phyloP scores from a whole-genome alignment of 1,139 yeast species.

The Blastobotrys apis region DNA sequence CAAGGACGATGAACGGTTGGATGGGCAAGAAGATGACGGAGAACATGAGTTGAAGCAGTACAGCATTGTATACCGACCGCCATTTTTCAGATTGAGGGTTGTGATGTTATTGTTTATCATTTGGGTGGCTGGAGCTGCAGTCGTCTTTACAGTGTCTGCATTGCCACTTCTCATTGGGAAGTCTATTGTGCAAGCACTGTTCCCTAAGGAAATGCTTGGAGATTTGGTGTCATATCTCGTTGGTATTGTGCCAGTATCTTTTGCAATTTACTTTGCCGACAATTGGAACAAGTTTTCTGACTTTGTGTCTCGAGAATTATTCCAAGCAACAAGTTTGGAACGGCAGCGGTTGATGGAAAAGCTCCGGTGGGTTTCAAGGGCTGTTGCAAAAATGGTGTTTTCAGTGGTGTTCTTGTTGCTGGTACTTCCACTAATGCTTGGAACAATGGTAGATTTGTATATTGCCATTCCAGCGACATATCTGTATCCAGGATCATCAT shows the following conservation, averaged over 20 bases:
- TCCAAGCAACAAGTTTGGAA: conserved; percentile 1
- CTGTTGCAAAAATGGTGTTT: conserved; percentile 9
- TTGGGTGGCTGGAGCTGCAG: conserved; percentile 65
- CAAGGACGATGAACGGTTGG: conserved; percentile 63
- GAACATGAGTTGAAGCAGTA: conserved; percentile 52
- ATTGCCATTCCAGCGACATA: conserved; percentile 7
- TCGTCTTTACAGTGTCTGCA: conserved; percentile 34
- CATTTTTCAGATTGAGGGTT: conserved; percentile 60
- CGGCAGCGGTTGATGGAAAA: conserved; percentile 1
- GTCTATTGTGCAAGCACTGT: conserved; percentile 2
- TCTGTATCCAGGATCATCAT: background rate
- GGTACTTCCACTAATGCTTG: conserved; percentile 11
- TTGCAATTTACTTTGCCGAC: conserved; percentile 15
- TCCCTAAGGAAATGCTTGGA: conserved; percentile 9
- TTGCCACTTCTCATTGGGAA: conserved; percentile 35
- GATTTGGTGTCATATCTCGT: conserved; percentile 15
- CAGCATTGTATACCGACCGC: conserved; percentile 82
- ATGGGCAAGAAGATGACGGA: conserved; percentile 42
- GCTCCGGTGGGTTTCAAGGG: background rate
- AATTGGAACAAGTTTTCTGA: conserved; percentile 15
- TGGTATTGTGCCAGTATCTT: conserved; percentile 21
- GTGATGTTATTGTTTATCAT: conserved; percentile 52
- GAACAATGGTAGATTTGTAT: conserved; percentile 10
- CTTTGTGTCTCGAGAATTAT: background rate
- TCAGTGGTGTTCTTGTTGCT: conserved; percentile 13